Base-by-base conservation (phyloP, 2,329 filamentous ascomycete species). In the Fusarium albidum region DNA sequence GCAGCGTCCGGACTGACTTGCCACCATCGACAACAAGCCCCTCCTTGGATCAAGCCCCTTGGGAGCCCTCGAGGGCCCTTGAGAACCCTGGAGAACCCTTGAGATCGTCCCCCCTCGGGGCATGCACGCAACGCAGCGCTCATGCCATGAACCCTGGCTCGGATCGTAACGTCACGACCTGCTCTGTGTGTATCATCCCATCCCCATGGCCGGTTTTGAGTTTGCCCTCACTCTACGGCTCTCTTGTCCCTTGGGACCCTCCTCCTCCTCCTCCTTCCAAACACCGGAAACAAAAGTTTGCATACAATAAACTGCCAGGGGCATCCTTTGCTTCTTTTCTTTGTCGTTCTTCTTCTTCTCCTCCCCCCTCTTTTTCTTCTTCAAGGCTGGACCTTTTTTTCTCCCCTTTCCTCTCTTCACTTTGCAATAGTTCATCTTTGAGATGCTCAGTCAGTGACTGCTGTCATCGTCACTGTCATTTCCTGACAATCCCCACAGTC, bases 371-470 rank as follows among this genome's bases (percentile, higher is more conserved):
- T 50, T 56, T 57, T 53, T 60, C 40, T 49, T 52, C 25, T 44
- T 49, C 51, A 65, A 66, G 64, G 64, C 64, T 63, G 64, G 64
- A 39, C 64, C 64, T 67, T 63, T 57, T 33, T 28, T 57, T 52
- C 55, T 43, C 31, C 25, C 35, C 26, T 21, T 62, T 64, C 65
- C 61, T 57, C 32, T 28, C 57, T 52, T 57, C 38, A 31, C 28
- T 33, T 27, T 33, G 27, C 52, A 38, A 25, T 50, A 21, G 21
- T 21, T 64, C 58, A 57, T 64, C 56, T 54, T 27, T 34, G 38
- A 33, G 59, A 52, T 49, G 27, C 49, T 47, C 51, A 60, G 63
- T 66, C 61, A 49, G 58, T 43, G 63, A 66, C 63, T 64, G 60
- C 26, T 17, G 50, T 63, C 47, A 31, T 52, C 32, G 35, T 35